Percentiles rank a stretch among this genome's conserved stretches.
Evolutionary conservation across 2,329 filamentous ascomycete species (phyloP).

Genomic region (Trichoderma sp.): DNA sequence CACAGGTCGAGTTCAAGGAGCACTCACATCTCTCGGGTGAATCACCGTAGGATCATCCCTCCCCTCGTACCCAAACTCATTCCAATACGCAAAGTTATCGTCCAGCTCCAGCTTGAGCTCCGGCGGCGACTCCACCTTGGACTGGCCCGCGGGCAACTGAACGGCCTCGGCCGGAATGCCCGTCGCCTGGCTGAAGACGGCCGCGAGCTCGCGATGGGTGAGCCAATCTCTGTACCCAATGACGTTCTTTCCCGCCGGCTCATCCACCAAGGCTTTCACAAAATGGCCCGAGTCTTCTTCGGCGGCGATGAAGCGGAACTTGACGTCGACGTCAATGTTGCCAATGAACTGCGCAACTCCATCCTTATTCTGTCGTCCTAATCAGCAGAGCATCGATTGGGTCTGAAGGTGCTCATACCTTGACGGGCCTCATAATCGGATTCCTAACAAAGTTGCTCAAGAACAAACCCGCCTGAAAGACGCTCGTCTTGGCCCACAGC

Average conservation of each 20-base stretch:
- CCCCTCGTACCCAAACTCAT: slow-evolving; percentile 31
- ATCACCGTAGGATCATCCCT: slow-evolving; percentile 29
- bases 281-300: slow-evolving; percentile 36
- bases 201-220: slow-evolving; percentile 29
- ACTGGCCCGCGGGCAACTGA: slow-evolving; percentile 11
- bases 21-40: slow-evolving; percentile 30
- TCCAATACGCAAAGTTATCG: slow-evolving; percentile 27
- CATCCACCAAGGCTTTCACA: slow-evolving; percentile 33
- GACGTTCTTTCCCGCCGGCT: slow-evolving; percentile 32
- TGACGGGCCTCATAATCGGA: slow-evolving; percentile 1
- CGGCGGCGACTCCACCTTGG: neutral
- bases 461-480: slow-evolving; percentile 1
- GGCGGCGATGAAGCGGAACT: slow-evolving; percentile 33
- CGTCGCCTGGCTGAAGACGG: slow-evolving; percentile 31
- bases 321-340: slow-evolving; percentile 28
- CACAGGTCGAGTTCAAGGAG: neutral
- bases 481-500: slow-evolving; percentile 6
- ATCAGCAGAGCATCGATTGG: neutral
- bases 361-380: neutral
- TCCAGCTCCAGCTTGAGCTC: slow-evolving; percentile 24
- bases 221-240: slow-evolving; percentile 35
- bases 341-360: slow-evolving; percentile 33
- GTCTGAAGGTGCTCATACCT: neutral
- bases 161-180: slow-evolving; percentile 27
- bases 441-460: neutral